phyloP scores from a whole-genome alignment of 2,329 filamentous ascomycete species.

The Botrytis fragariae region DNA sequence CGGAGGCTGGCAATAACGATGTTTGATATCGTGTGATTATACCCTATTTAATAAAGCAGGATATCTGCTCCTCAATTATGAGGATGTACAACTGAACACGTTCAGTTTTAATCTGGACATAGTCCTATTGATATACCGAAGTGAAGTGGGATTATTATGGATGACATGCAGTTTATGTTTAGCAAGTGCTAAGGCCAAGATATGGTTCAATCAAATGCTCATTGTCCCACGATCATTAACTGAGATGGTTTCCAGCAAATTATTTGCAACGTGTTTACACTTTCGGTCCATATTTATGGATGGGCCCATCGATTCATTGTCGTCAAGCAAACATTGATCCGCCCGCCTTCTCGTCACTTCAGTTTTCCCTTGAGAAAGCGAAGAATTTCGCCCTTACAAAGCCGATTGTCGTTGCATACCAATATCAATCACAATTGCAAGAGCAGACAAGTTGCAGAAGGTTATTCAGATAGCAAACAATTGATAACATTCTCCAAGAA shows the following conservation, averaged over 20 bases:
- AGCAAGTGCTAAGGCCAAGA: not conserved
- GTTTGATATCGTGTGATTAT: slow-evolving; percentile 5
- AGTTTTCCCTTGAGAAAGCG: not conserved
- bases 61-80: not conserved
- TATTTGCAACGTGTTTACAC: not conserved
- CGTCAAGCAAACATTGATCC: not conserved
- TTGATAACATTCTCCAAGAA: not conserved
- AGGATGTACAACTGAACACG: not conserved
- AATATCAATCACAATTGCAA: too few relatives aligned
- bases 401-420: not conserved
- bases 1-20: not conserved
- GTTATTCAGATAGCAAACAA: not conserved
- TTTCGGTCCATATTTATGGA: not conserved
- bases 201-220: not conserved
- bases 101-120: not conserved
- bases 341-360: too few relatives aligned
- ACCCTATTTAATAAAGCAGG: not conserved
- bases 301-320: not conserved
- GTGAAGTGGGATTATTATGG: not conserved
- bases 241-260: not conserved
- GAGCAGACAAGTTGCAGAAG: not conserved
- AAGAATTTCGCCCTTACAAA: not conserved
- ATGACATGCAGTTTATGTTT: not conserved
- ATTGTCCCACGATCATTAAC: not conserved
- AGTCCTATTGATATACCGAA: too few relatives aligned